Percentiles rank a stretch among this genome's conserved stretches.
These are phyloP conservation scores for Jamesozyma jinghongensis DNA, from an alignment of 805 yeast species.

Conservation along the genomic window DNA sequence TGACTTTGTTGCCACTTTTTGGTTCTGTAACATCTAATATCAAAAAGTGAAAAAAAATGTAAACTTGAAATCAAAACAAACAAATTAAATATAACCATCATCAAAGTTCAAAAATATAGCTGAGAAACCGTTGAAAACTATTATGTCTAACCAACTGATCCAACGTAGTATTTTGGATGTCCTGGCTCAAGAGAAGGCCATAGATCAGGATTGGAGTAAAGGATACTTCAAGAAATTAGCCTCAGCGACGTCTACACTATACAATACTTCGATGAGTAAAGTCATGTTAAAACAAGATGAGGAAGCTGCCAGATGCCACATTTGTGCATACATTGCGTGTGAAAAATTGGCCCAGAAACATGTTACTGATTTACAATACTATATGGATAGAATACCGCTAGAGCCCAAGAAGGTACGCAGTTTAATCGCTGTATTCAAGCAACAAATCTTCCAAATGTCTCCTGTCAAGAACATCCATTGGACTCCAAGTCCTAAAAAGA, in stretches of 20 bases:
- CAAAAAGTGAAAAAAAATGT: neutral
- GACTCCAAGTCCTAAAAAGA: conserved; percentile 25
- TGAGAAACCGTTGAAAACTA: neutral
- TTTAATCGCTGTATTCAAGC: conserved; percentile 39
- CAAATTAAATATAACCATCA: neutral
- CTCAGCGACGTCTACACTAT: conserved; percentile 31
- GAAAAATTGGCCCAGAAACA: conserved; percentile 38
- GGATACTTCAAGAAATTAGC: conserved; percentile 22
- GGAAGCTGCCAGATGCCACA: conserved; percentile 58
- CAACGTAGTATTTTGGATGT: conserved; percentile 24
- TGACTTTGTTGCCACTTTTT: too few species aligned
- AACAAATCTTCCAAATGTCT: conserved; percentile 30
- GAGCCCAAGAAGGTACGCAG: conserved; percentile 37
- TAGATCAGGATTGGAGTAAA: conserved; percentile 20
- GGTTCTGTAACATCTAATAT: too few species aligned
- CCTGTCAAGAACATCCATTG: conserved; percentile 24
- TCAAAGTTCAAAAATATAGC: too few species aligned
- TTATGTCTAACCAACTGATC: conserved; percentile 24
- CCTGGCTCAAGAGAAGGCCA: conserved; percentile 14
- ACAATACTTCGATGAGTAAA: conserved; percentile 44
- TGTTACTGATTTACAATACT: conserved; percentile 40
- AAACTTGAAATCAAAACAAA: neutral
- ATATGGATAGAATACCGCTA: conserved; percentile 46
- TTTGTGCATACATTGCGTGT: conserved; percentile 56
- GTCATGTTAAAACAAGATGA: conserved; percentile 43